Evolutionary conservation across 139 green algal species (phyloP).

Genomic region (Tetraselmis chui): DNA sequence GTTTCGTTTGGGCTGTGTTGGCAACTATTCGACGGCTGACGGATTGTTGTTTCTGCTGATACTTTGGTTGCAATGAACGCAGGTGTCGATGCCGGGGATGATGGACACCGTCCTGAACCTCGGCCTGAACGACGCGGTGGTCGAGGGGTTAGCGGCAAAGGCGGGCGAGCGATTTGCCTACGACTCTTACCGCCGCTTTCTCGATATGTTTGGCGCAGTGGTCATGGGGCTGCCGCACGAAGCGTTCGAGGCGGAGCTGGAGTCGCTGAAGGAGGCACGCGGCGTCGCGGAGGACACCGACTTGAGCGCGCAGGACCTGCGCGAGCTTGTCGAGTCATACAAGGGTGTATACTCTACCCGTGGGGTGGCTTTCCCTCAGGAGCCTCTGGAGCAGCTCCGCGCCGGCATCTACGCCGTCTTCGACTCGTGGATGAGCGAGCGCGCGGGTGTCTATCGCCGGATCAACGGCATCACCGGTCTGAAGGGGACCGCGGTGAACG

Average conservation of each 20-base stretch:
- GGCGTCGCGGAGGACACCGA: constrained; percentile 30
- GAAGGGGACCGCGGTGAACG: not conserved
- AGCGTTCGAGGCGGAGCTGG: constrained; percentile 30
- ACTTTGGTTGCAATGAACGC: too few species aligned
- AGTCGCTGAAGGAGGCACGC: constrained; percentile 21
- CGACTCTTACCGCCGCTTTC: constrained; percentile 38
- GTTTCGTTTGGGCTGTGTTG: too few species aligned
- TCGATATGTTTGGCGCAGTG: constrained; percentile 40
- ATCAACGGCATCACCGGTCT: not conserved
- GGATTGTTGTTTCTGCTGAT: too few species aligned
- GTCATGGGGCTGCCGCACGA: constrained; percentile 30
- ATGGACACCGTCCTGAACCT: constrained; percentile 54
- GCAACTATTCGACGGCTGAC: too few species aligned
- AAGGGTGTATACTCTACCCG: constrained; percentile 52
- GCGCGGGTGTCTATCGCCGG: not conserved
- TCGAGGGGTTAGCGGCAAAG: constrained; percentile 19
- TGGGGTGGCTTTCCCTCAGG: constrained; percentile 52
- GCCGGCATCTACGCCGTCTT: constrained; percentile 69
- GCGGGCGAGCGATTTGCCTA: constrained; percentile 18
- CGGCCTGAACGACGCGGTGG: constrained; percentile 37
- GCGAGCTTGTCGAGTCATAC: constrained; percentile 22
- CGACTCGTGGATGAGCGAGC: constrained; percentile 35
- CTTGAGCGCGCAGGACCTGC: constrained; percentile 21
- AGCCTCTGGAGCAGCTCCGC: constrained; percentile 70
- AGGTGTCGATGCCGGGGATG: constrained; percentile 58